Percentiles rank a stretch among this genome's conserved stretches.
These are phyloP conservation scores for Oehlia diaphana DNA, from an alignment of 192 early-diverging fungal species.

Conservation along the genomic window DNA sequence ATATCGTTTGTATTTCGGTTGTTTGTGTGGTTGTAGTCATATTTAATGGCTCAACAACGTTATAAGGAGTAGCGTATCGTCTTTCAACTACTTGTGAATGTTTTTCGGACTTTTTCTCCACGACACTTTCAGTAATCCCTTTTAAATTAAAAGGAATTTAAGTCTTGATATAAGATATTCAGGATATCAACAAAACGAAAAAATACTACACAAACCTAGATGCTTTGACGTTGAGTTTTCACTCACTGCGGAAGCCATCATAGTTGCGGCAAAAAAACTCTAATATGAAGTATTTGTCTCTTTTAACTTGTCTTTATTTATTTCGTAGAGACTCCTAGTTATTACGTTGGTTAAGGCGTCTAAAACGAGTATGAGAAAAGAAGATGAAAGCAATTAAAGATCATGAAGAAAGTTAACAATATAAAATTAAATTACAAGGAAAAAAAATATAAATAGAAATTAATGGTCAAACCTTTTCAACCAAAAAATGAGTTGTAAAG, in stretches of 20 bases:
- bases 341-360: not conserved
- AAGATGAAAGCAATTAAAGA: slow-evolving; percentile 12
- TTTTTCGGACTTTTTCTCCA: slow-evolving; percentile 18
- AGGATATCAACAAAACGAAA: not conserved
- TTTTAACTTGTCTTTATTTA: not conserved
- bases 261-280: slow-evolving; percentile 4
- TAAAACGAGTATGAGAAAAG: not conserved
- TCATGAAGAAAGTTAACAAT: not conserved
- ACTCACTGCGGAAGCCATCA: slow-evolving; percentile 15
- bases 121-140: not conserved
- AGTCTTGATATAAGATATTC: not conserved
- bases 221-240: slow-evolving; percentile 9
- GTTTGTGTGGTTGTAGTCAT: not conserved
- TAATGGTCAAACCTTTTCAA: not conserved
- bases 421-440: not conserved
- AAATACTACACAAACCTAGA: not conserved
- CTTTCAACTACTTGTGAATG: slow-evolving; percentile 5
- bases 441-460: not conserved
- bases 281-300: no score
- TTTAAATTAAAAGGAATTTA: not conserved
- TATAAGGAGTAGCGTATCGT: slow-evolving; percentile 11
- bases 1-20: not conserved
- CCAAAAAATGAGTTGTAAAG: not conserved
- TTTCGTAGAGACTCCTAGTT: not conserved
- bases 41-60: slow-evolving; percentile 27